Evolutionary conservation across 179 eudicot species (phyloP), one percentile per base, ranked within the genome.

Genomic region (Heliamphora pulchella): DNA sequence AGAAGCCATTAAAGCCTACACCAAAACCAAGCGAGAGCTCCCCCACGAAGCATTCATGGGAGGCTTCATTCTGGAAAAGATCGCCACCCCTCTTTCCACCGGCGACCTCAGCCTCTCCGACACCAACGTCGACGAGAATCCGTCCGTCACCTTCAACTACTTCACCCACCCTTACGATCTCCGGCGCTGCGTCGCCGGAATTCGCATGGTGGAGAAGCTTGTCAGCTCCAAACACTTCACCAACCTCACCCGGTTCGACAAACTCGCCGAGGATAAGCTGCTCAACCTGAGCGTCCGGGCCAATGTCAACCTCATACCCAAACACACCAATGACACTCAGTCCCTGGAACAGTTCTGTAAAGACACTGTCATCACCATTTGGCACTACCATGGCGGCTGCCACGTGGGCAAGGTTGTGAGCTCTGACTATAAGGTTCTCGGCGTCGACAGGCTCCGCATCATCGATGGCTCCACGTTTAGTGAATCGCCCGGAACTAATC

Each of bases 341-440:
- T 88, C 86, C 22, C 44, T 96, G 17, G 90, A 94, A 80, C 98
- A 96, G 87, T 96, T 91, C 67, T 96, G 99, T 77, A 94, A 83
- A 80, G 98, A 96, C 83, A 94, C 94, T 13, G 94, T 94, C 1
- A 86, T 87, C 67, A 92, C 99, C n/a, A 94, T 96, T 44, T 96
- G 99, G 99, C 99, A 96, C 73, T 96, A 96, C 82, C 99, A 96
- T 78, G 99, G 99, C 0, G 99, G 99, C 4, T 96, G 99, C 82
- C 96, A 90, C 0, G 91, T 91, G 74, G 98, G 93, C 47, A 87
- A 84, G 88, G 99, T 96, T 65, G 94, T 96, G 79, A 67, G 61
- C 84, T 82, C 77, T 11, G 84, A 89, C 9, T 90, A 92, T 57
- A 81, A 81, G 77, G 99, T 96, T 3, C 67, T 87, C 2, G 97